These are phyloP conservation scores for Colletotrichum spaethianum DNA, from an alignment of 2,329 filamentous ascomycete genomes.

Conservation along the genomic window DNA sequence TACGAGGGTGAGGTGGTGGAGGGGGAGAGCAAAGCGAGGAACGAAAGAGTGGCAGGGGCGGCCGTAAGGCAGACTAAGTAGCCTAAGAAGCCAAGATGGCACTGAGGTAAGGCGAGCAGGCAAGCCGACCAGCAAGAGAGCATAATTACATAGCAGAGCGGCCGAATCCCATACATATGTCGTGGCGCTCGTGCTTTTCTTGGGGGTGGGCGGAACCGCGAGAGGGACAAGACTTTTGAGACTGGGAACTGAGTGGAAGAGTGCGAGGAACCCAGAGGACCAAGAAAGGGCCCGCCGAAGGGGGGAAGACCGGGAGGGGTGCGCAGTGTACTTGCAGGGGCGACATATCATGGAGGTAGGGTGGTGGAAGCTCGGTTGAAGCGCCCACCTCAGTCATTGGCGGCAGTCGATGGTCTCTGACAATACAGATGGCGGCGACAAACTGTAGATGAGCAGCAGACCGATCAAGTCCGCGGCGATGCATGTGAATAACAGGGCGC, in stretches of 20 bases:
- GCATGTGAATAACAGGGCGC: not conserved
- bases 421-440: not conserved
- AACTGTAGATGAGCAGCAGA: slow-evolving; percentile 5
- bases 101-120: slow-evolving; percentile 24
- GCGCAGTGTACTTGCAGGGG: slow-evolving; percentile 10
- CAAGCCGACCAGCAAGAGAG: not conserved
- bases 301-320: slow-evolving; percentile 19
- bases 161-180: slow-evolving; percentile 3
- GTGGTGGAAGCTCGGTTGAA: slow-evolving; percentile 33
- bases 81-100: slow-evolving; percentile 23
- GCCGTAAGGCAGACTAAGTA: slow-evolving; percentile 25
- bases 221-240: slow-evolving; percentile 36
- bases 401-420: not conserved
- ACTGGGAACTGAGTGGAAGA: slow-evolving; percentile 12
- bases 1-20: slow-evolving; percentile 19
- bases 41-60: slow-evolving; percentile 18
- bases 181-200: slow-evolving; percentile 18
- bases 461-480: not conserved
- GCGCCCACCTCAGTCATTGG: slow-evolving; percentile 16
- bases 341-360: slow-evolving; percentile 17
- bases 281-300: slow-evolving; percentile 28
- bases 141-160: not conserved
- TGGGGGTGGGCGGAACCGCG: slow-evolving; percentile 18
- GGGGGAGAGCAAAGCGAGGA: not conserved
- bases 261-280: slow-evolving; percentile 15